Conservation (phyloP, 2,329 filamentous ascomycete species). For the Lachnellula cervina region DNA sequence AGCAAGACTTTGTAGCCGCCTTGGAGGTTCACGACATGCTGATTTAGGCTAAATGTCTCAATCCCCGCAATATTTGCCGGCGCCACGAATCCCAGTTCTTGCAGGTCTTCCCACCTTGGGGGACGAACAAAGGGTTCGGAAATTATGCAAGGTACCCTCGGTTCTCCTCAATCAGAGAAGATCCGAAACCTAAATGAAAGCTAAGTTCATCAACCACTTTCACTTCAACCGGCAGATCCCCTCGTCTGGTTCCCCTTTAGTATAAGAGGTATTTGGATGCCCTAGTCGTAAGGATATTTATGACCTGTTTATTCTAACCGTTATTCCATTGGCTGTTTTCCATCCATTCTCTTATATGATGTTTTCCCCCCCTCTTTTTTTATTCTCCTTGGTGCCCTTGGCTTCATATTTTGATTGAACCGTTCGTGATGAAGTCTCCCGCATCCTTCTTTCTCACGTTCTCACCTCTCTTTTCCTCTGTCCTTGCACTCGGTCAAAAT, state of each 20-base stretch:
- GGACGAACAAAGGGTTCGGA: background rate
- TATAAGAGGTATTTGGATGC: background rate
- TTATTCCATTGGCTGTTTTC: background rate
- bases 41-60: constrained; percentile 23
- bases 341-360: background rate
- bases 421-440: constrained; percentile 16
- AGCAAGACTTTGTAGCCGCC: constrained; percentile 2
- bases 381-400: background rate
- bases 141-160: constrained; percentile 1
- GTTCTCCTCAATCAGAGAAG: background rate
- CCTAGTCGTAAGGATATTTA: constrained; percentile 3
- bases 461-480: constrained; percentile 20
- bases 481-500: constrained; percentile 44
- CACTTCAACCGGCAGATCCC: constrained; percentile 9
- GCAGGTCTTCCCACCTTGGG: background rate
- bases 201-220: background rate
- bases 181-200: background rate
- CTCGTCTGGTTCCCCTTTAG: background rate
- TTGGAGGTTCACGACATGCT: constrained; percentile 1
- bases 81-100: background rate
- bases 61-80: constrained; percentile 25
- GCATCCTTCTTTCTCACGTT: constrained; percentile 17
- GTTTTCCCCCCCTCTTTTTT: background rate
- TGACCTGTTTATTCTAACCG: background rate
- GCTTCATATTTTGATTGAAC: background rate